These are phyloP conservation scores for Trametes hirsuta DNA, from an alignment of 1,284 basidiomycete species.

Conservation along the genomic window DNA sequence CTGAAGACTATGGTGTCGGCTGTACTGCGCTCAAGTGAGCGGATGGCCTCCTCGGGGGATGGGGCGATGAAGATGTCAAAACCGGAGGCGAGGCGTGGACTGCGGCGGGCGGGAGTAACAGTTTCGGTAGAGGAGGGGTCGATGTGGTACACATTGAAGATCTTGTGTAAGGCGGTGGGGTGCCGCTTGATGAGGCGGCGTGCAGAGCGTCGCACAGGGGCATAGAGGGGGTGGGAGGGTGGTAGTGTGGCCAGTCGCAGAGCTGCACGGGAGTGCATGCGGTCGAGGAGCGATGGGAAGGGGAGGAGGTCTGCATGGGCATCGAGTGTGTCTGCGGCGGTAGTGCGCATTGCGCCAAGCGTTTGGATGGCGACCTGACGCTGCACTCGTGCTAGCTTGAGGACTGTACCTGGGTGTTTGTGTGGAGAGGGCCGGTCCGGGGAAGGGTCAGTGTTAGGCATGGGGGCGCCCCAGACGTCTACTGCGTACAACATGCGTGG, in stretches of 20 bases:
- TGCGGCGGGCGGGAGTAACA: too few relatives aligned
- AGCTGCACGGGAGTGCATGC: conserved; percentile 29
- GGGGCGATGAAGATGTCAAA: conserved; percentile 9
- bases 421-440: not conserved
- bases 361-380: conserved; percentile 34
- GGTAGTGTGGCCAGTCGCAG: conserved; percentile 37
- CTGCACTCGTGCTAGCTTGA: conserved; percentile 23
- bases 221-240: conserved; percentile 34
- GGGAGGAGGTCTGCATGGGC: conserved; percentile 38
- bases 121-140: conserved; percentile 10
- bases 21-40: not conserved
- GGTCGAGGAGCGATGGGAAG: conserved; percentile 28
- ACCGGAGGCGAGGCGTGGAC: conserved; percentile 9
- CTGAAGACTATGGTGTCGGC: conserved; percentile 10
- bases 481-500: conserved; percentile 40
- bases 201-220: conserved; percentile 10
- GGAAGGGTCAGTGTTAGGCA: not conserved
- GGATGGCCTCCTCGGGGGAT: conserved; percentile 16
- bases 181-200: too few relatives aligned
- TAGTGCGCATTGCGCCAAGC: conserved; percentile 36
- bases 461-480: conserved; percentile 29
- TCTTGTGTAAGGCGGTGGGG: conserved; percentile 21
- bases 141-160: conserved; percentile 19
- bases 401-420: not conserved
- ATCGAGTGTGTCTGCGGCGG: conserved; percentile 36